These are phyloP conservation scores for Tetrapisispora namnaoensis DNA, from an alignment of 805 yeast species.

Conservation along the genomic window DNA sequence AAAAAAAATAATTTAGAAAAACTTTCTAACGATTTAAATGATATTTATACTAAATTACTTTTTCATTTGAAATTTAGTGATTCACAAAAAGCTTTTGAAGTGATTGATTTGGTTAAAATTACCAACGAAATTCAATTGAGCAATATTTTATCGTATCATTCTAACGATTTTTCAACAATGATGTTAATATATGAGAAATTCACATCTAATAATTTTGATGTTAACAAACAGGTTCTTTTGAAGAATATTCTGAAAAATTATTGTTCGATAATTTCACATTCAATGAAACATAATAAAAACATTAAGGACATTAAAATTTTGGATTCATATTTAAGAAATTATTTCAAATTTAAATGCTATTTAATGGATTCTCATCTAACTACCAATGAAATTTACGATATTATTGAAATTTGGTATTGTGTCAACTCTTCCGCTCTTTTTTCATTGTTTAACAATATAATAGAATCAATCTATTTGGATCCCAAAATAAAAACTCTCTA, in stretches of 20 bases:
- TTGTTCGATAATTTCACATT: not conserved
- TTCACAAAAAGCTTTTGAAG: not conserved
- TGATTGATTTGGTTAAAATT: conserved; percentile 2
- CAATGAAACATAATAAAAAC: not conserved
- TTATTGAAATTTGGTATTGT: conserved; percentile 18
- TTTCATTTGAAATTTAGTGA: conserved; percentile 18
- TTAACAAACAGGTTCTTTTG: not conserved
- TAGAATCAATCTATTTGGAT: conserved; percentile 23
- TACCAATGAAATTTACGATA: conserved; percentile 11
- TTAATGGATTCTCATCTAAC: conserved; percentile 15
- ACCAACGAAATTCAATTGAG: conserved; percentile 23
- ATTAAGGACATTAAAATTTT: not conserved
- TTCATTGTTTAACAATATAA: conserved; percentile 23
- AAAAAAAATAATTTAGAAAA: conserved; percentile 2
- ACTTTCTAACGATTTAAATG: conserved; percentile 10
- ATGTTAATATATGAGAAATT: conserved; percentile 11
- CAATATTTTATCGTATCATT: conserved; percentile 19
- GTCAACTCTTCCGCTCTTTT: conserved; percentile 14
- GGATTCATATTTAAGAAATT: conserved; percentile 15
- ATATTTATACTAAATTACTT: conserved; percentile 17
- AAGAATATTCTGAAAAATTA: not conserved
- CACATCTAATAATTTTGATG: not conserved
- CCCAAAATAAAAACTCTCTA: conserved; percentile 11
- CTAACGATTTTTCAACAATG: conserved; percentile 10
- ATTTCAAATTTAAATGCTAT: conserved; percentile 20